Evolutionary conservation across 306 rosid genomes (phyloP), one percentile per base, ranked within the genome.

Genomic region (Vigna trinervia): DNA sequence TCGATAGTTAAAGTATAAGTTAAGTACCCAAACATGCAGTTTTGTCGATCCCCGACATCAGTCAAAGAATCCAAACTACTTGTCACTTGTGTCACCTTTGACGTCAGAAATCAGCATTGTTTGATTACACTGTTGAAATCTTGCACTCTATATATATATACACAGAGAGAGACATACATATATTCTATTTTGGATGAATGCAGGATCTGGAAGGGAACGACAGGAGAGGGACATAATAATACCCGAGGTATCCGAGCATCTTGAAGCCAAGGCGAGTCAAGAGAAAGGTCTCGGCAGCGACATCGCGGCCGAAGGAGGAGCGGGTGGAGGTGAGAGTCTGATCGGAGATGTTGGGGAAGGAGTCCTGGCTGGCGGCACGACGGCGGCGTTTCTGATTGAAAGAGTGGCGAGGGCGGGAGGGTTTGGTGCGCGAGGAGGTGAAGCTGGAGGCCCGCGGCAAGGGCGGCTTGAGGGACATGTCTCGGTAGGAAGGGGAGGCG

Each of bases 181-280:
- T 4, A 43, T 39, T 39, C 2, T 12, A 48, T 48, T 12, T 3
- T 4, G 0, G 17, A 19, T 48, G 53, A 48, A 48, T 14, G 53
- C 7, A 48, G 5, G 53, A 48, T 48, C 53, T 14, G 1, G 7
- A 48, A 48, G 7, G 7, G 53, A 48, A 60, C 2, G 17, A 30
- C 0, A 23, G 12, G 39, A 22, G 39, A 45, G 8, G 30, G 57
- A 52, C 3, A 65, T 13, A 15, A 65, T 13, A 15, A 51, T 85
- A 94, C 98, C 96, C 94, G 56, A 94, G 97, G 77, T 86, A 94
- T 28, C 75, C 61, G 66, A 94, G 64, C 82, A 94, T 78, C 89
- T 84, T 90, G 85, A 87, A 85, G 36, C 91, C 65, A 32, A 94
- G 81, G 43, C 93, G 90, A 8, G 96, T 87, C 8, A 89, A 36